Percentiles rank a stretch among this genome's conserved stretches.
Conservation (phyloP, 2,329 filamentous ascomycete species). For the Graphilbum ipis-grandicollis region DNA sequence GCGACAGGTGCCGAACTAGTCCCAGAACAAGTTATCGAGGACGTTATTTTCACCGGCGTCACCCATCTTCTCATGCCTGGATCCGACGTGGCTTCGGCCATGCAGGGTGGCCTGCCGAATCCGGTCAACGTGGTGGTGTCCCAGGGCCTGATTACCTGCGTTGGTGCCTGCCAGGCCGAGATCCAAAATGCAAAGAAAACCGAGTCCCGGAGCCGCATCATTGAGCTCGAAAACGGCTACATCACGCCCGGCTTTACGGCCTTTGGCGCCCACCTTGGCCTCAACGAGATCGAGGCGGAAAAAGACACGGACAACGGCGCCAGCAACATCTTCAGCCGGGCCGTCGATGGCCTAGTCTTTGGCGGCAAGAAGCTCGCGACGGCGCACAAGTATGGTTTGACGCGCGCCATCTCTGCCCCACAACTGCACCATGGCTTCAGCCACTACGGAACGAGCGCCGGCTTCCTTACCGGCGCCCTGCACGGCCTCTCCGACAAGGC, state of each 20-base stretch:
- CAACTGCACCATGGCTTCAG: slow-evolving; percentile 22
- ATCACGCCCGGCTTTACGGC: slow-evolving; percentile 42
- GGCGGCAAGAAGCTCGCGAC: slow-evolving; percentile 37
- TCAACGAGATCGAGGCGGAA: slow-evolving; percentile 46
- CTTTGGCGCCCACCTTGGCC: slow-evolving; percentile 41
- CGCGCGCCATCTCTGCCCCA: slow-evolving; percentile 39
- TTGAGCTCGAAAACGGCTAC: slow-evolving; percentile 40
- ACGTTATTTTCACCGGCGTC: slow-evolving; percentile 40
- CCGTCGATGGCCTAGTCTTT: slow-evolving; percentile 36
- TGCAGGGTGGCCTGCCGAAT: slow-evolving; percentile 3
- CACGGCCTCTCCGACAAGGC: slow-evolving; percentile 28
- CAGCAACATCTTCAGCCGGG: slow-evolving; percentile 34
- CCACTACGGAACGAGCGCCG: slow-evolving; percentile 39
- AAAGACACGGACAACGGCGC: slow-evolving; percentile 32
- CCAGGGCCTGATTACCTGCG: slow-evolving; percentile 35
- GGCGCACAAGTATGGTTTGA: slow-evolving; percentile 38
- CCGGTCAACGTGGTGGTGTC: slow-evolving; percentile 31
- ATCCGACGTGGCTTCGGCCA: slow-evolving; percentile 12
- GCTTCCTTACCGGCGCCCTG: slow-evolving; percentile 33
- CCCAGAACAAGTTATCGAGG: slow-evolving; percentile 14
- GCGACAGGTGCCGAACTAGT: slow-evolving; percentile 20
- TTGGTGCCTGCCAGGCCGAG: slow-evolving; percentile 33
- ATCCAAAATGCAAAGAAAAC: slow-evolving; percentile 15
- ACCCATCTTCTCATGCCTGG: slow-evolving; percentile 30
- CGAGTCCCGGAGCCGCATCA: slow-evolving; percentile 14